Conservation (phyloP, 2,329 filamentous ascomycete species). For the Exophiala sp. region DNA sequence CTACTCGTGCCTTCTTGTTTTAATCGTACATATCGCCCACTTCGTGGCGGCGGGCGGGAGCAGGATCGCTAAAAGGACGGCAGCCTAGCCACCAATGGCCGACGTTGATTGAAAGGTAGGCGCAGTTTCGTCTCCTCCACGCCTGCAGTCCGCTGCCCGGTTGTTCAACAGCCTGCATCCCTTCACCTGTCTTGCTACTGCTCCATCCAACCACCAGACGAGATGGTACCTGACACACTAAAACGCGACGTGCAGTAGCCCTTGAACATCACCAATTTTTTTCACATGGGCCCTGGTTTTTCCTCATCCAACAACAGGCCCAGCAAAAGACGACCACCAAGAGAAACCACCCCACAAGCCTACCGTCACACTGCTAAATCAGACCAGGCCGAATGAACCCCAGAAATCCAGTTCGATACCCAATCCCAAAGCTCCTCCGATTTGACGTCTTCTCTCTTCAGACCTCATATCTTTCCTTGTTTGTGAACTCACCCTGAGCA, state of each 20-base stretch:
- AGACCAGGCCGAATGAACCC: conserved; percentile 1
- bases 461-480: neutral
- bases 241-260: conserved; percentile 1
- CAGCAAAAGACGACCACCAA: neutral
- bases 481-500: neutral
- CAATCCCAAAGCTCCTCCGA: neutral
- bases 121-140: neutral
- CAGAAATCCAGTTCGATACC: neutral
- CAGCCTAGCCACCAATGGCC: neutral
- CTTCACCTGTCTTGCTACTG: neutral
- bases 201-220: neutral
- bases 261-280: neutral
- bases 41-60: conserved; percentile 1
- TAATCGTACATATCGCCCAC: neutral
- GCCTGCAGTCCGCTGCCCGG: no score
- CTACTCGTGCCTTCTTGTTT: no score
- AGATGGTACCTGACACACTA: conserved; percentile 2
- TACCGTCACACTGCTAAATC: conserved; percentile 11
- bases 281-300: neutral
- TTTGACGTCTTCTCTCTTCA: neutral
- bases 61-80: neutral
- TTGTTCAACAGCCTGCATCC: neutral
- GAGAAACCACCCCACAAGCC: neutral
- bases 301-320: neutral
- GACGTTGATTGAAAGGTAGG: neutral